These are phyloP conservation scores for Paramecium biaurelia DNA, from an alignment of 73 alveolate genomes.

Conservation along the genomic window DNA sequence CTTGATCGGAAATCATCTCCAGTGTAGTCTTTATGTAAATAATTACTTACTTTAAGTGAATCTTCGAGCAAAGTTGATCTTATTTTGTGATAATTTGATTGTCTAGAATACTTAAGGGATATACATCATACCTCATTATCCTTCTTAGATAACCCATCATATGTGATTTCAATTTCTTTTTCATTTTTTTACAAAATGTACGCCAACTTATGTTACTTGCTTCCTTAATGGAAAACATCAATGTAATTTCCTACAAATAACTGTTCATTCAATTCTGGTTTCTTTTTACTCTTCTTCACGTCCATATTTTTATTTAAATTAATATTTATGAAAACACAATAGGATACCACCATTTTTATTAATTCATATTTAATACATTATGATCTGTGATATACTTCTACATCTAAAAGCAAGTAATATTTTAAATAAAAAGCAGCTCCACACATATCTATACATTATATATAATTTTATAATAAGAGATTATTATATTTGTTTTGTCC, in stretches of 20 bases:
- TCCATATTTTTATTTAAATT: slow-evolving; percentile 39
- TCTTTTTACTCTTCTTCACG: slow-evolving; percentile 13
- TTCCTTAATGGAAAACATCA: slow-evolving; percentile 3
- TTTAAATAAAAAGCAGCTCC: background rate
- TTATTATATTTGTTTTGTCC: background rate
- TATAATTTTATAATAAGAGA: background rate
- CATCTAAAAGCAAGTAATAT: background rate
- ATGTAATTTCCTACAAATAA: slow-evolving; percentile 43
- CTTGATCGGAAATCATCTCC: slow-evolving; percentile 13
- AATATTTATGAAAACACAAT: background rate
- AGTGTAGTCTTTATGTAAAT: slow-evolving; percentile 1
- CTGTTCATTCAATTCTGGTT: slow-evolving; percentile 41
- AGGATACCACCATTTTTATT: slow-evolving; percentile 21
- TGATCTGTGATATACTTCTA: background rate
- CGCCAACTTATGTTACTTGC: background rate
- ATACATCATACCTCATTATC: slow-evolving; percentile 4
- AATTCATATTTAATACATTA: background rate
- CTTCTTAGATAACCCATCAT: slow-evolving; percentile 27
- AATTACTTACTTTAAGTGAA: background rate
- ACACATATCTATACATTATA: background rate
- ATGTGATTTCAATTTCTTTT: slow-evolving; percentile 20
- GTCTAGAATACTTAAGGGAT: background rate
- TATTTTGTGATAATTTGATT: slow-evolving; percentile 6
- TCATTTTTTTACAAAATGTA: slow-evolving; percentile 15
- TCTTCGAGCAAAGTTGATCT: background rate